phyloP scores from a whole-genome alignment of 352 stramenopile species.

The Blastocystis sp. region DNA sequence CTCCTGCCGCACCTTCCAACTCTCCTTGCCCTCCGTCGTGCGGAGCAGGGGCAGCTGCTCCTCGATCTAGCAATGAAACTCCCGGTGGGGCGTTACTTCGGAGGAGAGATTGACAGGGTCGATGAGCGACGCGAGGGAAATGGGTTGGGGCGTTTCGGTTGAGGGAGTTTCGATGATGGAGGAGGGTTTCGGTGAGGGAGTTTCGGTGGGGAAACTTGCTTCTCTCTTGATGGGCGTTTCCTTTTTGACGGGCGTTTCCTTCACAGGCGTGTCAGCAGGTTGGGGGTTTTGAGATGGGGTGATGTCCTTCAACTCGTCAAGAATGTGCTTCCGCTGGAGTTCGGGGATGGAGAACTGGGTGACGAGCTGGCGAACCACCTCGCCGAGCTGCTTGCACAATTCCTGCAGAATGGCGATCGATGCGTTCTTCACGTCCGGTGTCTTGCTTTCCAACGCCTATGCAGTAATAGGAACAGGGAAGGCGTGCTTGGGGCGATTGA shows the following conservation, averaged over 20 bases:
- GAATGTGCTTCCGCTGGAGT: conserved; percentile 52
- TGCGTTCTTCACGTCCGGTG: conserved; percentile 35
- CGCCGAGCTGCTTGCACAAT: neutral
- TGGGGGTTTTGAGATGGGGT: too few relatives aligned
- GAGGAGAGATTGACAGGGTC: neutral
- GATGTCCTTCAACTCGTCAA: neutral
- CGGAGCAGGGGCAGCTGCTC: neutral
- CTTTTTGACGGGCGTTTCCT: too few relatives aligned
- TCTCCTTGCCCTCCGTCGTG: conserved; percentile 41
- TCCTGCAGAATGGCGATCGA: neutral
- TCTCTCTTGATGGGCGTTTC: too few relatives aligned
- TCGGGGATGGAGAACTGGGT: conserved; percentile 36
- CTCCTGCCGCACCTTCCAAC: conserved; percentile 48
- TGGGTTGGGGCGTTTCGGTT: neutral
- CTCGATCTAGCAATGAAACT: conserved; percentile 10
- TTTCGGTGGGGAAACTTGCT: too few relatives aligned
- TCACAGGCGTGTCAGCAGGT: too few relatives aligned
- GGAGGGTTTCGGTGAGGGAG: too few relatives aligned
- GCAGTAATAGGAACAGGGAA: neutral
- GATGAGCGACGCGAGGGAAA: neutral
- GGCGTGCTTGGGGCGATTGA: neutral
- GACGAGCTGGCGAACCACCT: neutral
- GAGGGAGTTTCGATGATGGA: neutral
- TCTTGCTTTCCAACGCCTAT: neutral
- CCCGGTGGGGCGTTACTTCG: neutral